These are phyloP conservation scores for Magnolia changhungtana DNA, from an alignment of 164 flowering plant genomes.

Conservation along the genomic window DNA sequence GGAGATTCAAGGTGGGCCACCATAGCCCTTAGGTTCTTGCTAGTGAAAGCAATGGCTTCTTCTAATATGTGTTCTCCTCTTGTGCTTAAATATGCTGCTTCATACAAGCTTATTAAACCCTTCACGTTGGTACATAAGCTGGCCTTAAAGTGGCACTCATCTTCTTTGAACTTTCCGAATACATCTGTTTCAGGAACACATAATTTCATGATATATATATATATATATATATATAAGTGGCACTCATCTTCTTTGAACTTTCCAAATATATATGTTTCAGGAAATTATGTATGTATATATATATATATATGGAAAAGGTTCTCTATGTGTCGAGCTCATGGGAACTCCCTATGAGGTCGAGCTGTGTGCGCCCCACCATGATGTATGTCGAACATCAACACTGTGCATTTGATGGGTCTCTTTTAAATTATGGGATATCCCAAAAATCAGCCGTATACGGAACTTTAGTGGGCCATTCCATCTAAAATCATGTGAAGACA, in stretches of 20 bases:
- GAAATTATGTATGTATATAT: too few relatives aligned
- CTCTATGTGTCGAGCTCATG: too few relatives aligned
- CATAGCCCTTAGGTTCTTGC: slow-evolving; percentile 1
- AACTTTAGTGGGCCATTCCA: too few relatives aligned
- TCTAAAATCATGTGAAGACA: too few relatives aligned
- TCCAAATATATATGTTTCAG: slow-evolving; percentile 2
- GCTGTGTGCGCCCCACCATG: too few relatives aligned
- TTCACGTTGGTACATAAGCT: slow-evolving; percentile 4
- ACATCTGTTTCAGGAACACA: slow-evolving; percentile 2
- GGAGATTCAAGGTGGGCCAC: neutral
- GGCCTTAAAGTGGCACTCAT: slow-evolving; percentile 29
- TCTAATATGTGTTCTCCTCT: slow-evolving; percentile 26
- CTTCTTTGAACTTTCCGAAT: slow-evolving; percentile 23
- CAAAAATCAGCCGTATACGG: too few relatives aligned
- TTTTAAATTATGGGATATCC: too few relatives aligned
- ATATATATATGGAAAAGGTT: too few relatives aligned
- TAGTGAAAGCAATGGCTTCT: slow-evolving; percentile 27
- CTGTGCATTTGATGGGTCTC: too few relatives aligned
- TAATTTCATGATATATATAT: too few relatives aligned
- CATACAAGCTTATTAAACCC: slow-evolving; percentile 22
- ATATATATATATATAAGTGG: slow-evolving; percentile 19
- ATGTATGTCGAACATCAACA: too few relatives aligned
- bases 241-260: slow-evolving; percentile 33
- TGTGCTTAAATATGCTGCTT: slow-evolving; percentile 20
- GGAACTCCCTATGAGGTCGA: too few relatives aligned